Evolutionary conservation across 345 rosid species (phyloP), one percentile per base, ranked within the genome.

Genomic region (Triadica sebifera): DNA sequence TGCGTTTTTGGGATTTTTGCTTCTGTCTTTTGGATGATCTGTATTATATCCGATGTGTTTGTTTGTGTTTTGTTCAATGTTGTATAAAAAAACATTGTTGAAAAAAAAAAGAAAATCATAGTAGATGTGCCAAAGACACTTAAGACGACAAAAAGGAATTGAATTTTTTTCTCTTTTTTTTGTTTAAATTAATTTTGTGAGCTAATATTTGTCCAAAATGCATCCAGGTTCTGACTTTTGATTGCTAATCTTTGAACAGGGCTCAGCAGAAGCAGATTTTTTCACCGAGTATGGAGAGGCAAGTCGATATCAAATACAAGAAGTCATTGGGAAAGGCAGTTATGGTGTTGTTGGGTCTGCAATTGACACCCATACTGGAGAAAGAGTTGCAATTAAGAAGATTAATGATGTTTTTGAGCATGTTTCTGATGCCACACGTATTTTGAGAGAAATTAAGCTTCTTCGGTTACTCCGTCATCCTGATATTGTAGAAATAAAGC

Each of bases 281-380:
- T 95, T 95, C 85, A 95, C 99, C 0, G 99, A 93, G 85, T 95
- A 95, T 81, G 99, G 99, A 74, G 99, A 95, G 80, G 99, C 88
- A 73, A 93, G 84, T 73, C 89, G 88, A 71, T 95, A 93, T 66
- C 89, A 90, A 82, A 71, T 95, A 77, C 98, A 93, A 80, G 99
- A 95, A 86, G 96, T 95, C 20, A 73, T 95, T 39, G 99, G 99
- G 10, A 95, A 95, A 84, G 99, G 99, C 77, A 95, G 99, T 84
- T 95, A 95, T 59, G 99, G 99, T 71, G 91, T 95, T 72, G 99
- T 95, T 24, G 98, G 88, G 69, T 93, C 99, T 59, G 99, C 99
- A 75, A 62, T 91, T 13, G 99, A 95, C 67, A 73, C 87, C 0
- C 93, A 89, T 65, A 91, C 97, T 17, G 93, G 97, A 51, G 97